Evolutionary conservation across 148 eudicot species (phyloP).

Genomic region (Diospyros lotus): DNA sequence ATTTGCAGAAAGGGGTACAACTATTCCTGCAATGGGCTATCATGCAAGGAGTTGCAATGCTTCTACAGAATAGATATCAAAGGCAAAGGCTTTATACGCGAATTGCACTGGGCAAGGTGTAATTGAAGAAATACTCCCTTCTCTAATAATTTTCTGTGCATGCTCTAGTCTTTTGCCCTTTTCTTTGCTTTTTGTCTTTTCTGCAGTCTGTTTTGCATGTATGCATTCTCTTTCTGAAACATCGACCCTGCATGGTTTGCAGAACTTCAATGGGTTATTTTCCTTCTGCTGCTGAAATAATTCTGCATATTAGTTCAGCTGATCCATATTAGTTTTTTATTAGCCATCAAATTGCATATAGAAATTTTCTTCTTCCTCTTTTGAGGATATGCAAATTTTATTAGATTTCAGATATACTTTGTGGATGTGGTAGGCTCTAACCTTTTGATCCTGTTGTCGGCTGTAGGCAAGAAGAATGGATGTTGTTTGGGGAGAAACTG

Average conservation of each 20-base stretch:
- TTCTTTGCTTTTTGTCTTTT: neutral
- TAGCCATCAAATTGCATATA: neutral
- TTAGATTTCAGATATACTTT: neutral
- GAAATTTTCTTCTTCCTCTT: neutral
- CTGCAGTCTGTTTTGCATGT: neutral
- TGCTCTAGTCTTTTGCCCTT: neutral
- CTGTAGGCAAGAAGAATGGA: constrained; percentile 60
- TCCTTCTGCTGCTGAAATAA: neutral
- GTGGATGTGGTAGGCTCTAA: constrained; percentile 1
- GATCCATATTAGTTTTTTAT: neutral
- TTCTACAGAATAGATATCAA: constrained; percentile 90
- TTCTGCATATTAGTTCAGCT: constrained; percentile 1
- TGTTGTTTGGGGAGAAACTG: constrained; percentile 68
- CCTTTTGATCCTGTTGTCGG: neutral
- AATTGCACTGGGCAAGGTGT: constrained; percentile 95
- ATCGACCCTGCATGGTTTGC: neutral
- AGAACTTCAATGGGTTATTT: neutral
- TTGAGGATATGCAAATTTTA: neutral
- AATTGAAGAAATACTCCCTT: neutral
- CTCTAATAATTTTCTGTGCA: constrained; percentile 1
- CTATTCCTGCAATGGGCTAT: constrained; percentile 92
- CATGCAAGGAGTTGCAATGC: constrained; percentile 98
- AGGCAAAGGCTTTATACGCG: constrained; percentile 94
- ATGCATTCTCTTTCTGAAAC: neutral
- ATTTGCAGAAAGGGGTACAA: constrained; percentile 74